phyloP scores from a whole-genome alignment of 179 eudicot species.

The Amaranthus tricolor region DNA sequence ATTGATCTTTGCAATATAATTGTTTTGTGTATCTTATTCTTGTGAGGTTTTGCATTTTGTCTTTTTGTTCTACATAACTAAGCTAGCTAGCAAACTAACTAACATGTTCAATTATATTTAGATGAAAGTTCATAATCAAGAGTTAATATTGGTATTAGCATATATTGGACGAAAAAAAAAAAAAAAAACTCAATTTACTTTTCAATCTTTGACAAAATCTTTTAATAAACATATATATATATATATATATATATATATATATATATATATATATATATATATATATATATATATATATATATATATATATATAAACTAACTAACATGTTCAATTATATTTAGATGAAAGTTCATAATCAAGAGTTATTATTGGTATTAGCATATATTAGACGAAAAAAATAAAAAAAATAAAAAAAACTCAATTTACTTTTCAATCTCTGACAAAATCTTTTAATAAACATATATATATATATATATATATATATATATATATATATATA shows the following conservation, averaged over 20 bases:
- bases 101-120: not conserved
- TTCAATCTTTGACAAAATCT: not conserved
- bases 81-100: not conserved
- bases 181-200: not conserved
- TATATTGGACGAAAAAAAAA: not conserved
- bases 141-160: not conserved
- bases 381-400: not conserved
- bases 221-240: too few relatives aligned
- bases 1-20: conserved; percentile 23
- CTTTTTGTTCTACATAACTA: conserved; percentile 9
- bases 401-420: not conserved
- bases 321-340: not conserved
- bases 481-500: too few relatives aligned
- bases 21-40: conserved; percentile 12
- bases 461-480: too few relatives aligned
- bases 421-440: not conserved
- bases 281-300: too few relatives aligned
- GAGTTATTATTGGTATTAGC: not conserved
- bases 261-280: too few relatives aligned
- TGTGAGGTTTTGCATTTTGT: conserved; percentile 27
- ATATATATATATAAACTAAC: too few relatives aligned
- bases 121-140: not conserved
- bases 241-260: too few relatives aligned
- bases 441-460: too few relatives aligned
- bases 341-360: not conserved